phyloP scores from a whole-genome alignment of 164 flowering plant species.

The Cinnamomum micranthum region DNA sequence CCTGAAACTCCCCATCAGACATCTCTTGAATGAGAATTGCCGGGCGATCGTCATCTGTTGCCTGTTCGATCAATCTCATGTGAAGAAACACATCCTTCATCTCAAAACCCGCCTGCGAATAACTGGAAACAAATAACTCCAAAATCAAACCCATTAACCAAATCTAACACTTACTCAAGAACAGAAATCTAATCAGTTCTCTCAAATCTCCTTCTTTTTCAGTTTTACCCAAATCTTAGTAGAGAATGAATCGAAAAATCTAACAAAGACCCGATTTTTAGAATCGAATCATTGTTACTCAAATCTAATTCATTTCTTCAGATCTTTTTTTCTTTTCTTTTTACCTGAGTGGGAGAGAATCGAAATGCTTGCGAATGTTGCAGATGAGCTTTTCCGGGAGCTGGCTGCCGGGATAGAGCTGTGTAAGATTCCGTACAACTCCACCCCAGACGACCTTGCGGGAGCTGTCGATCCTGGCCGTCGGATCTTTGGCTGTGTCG shows the following conservation, averaged over 20 bases:
- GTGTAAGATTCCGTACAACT: constrained; percentile 74
- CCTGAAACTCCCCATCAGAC: constrained; percentile 42
- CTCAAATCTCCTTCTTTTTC: background rate
- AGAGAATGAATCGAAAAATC: constrained; percentile 62
- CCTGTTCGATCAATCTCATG: constrained; percentile 75
- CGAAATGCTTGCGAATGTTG: constrained; percentile 83
- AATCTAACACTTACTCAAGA: background rate
- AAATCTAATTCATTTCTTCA: background rate
- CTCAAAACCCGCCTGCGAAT: constrained; percentile 84
- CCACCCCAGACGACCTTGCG: constrained; percentile 69
- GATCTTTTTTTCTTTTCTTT: background rate
- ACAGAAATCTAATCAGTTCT: background rate
- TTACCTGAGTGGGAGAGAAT: constrained; percentile 85
- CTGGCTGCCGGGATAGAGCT: constrained; percentile 93
- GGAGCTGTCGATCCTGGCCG: constrained; percentile 37
- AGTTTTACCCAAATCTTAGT: constrained; percentile 56
- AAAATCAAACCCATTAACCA: background rate
- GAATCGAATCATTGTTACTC: background rate
- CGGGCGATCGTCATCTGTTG: constrained; percentile 55
- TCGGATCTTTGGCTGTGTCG: constrained; percentile 48
- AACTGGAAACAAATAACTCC: constrained; percentile 33
- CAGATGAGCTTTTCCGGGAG: constrained; percentile 89
- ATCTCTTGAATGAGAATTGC: constrained; percentile 68
- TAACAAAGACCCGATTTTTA: background rate
- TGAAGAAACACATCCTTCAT: constrained; percentile 94